Evolutionary conservation across 139 green algal genomes (phyloP).

Genomic region (Zygnema circumcarinatum): DNA sequence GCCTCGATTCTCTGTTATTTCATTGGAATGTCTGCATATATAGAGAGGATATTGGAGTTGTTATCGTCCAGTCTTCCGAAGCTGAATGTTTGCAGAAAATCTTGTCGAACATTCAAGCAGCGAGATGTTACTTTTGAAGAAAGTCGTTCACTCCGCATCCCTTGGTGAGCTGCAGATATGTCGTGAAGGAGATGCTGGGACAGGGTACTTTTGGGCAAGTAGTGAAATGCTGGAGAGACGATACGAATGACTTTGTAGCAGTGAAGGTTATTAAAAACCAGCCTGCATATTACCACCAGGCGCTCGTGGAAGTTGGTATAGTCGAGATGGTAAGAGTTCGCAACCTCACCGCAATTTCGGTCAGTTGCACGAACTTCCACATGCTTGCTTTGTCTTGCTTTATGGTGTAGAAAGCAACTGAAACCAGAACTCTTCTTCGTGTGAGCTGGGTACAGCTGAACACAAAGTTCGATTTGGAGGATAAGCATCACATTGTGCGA

Average conservation of each 20-base stretch:
- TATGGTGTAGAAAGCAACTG: background rate
- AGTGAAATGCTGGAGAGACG: slow-evolving; percentile 72
- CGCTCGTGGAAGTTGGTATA: slow-evolving; percentile 86
- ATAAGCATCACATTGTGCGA: slow-evolving; percentile 90
- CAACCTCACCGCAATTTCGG: background rate
- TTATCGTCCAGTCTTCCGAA: too few relatives aligned
- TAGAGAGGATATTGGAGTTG: too few relatives aligned
- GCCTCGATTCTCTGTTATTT: background rate
- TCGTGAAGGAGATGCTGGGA: slow-evolving; percentile 77
- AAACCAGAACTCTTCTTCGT: background rate
- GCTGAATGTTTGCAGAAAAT: too few relatives aligned
- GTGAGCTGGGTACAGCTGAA: slow-evolving; percentile 51
- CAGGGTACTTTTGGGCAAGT: slow-evolving; percentile 97
- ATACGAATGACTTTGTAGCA: slow-evolving; percentile 69
- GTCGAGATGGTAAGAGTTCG: slow-evolving; percentile 83
- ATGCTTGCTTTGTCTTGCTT: slow-evolving; percentile 2
- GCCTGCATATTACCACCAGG: slow-evolving; percentile 94
- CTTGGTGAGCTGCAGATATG: slow-evolving; percentile 33
- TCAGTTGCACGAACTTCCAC: background rate
- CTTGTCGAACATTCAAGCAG: too few relatives aligned
- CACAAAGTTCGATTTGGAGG: slow-evolving; percentile 73
- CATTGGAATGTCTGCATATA: background rate
- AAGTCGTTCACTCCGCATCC: too few relatives aligned
- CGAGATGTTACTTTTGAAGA: too few relatives aligned
- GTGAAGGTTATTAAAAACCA: slow-evolving; percentile 99